A percentile compares a stretch with the other conserved stretches of the same genome.
phyloP scores from a whole-genome alignment of 2,329 filamentous ascomycete genomes.

The Amauroascus niger region DNA sequence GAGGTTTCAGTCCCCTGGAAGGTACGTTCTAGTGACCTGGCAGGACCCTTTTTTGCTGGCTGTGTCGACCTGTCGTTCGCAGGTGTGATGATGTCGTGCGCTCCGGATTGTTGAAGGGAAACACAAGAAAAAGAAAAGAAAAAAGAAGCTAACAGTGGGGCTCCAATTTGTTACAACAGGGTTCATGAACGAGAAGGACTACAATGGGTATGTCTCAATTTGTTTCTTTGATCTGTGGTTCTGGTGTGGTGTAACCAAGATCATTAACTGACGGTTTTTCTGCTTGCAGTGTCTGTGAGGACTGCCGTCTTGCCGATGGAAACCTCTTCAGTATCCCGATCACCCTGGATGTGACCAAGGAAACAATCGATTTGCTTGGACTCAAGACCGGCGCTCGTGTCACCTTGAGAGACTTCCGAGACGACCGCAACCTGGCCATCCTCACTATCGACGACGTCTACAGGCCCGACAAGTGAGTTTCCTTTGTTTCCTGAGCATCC shows the following conservation, averaged over 20 bases:
- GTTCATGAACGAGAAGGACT: conserved; percentile 96
- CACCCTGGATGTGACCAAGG: conserved; percentile 72
- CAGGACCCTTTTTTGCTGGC: not conserved
- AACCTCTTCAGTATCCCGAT: conserved; percentile 95
- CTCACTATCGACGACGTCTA: conserved; percentile 94
- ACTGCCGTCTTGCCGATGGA: conserved; percentile 77
- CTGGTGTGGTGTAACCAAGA: not conserved
- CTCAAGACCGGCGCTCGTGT: conserved; percentile 73
- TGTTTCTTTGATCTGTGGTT: not conserved
- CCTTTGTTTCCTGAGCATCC: not conserved
- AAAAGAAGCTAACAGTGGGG: conserved; percentile 19
- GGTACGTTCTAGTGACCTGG: conserved; percentile 47
- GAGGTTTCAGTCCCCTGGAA: conserved; percentile 95
- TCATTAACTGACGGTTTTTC: not conserved
- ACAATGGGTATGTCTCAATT: conserved; percentile 62
- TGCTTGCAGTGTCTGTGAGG: conserved; percentile 63
- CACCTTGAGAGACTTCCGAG: conserved; percentile 86
- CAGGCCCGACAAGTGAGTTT: conserved; percentile 76
- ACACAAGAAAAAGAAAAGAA: too few relatives aligned
- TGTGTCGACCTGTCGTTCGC: not conserved
- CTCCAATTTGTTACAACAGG: conserved; percentile 43
- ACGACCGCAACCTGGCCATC: conserved; percentile 93
- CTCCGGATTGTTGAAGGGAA: not conserved
- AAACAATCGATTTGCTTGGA: conserved; percentile 62
- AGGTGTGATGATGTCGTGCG: not conserved